A percentile compares a stretch with the other conserved stretches of the same genome.
phyloP scores from a whole-genome alignment of 257 asterid species.

The Euphrasia confusa region DNA sequence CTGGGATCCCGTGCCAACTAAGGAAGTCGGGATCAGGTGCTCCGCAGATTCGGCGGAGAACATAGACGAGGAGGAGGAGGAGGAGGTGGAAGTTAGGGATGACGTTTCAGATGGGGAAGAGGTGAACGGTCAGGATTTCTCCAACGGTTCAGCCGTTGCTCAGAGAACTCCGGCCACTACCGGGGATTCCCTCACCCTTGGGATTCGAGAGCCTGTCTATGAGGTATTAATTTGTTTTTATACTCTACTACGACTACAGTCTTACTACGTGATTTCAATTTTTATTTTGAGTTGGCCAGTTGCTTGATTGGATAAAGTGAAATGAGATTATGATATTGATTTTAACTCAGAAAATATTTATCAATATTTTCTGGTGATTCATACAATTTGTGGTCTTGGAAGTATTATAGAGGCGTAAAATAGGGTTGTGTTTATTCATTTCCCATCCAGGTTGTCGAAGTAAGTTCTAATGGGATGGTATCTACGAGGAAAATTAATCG shows the following conservation, averaged over 20 bases:
- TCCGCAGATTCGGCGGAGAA: constrained; percentile 38
- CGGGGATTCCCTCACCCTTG: constrained; percentile 71
- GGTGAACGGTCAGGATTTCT: constrained; percentile 33
- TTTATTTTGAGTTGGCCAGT: neutral
- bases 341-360: neutral
- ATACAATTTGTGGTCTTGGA: no score
- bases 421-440: constrained; percentile 13
- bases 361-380: no score
- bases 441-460: constrained; percentile 83
- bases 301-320: neutral
- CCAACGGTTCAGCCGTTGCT: constrained; percentile 41
- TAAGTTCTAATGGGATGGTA: constrained; percentile 61
- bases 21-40: constrained; percentile 42
- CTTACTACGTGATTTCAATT: neutral
- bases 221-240: constrained; percentile 46
- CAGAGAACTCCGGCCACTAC: constrained; percentile 33
- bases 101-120: constrained; percentile 32
- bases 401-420: neutral
- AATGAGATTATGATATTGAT: neutral
- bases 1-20: constrained; percentile 37
- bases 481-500: constrained; percentile 89
- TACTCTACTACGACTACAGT: neutral
- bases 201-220: constrained; percentile 88
- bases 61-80: constrained; percentile 34
- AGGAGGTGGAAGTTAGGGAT: constrained; percentile 32